These are phyloP conservation scores for Phlebiopsis gigantea DNA, from an alignment of 768 basidiomycete genomes.

Conservation along the genomic window DNA sequence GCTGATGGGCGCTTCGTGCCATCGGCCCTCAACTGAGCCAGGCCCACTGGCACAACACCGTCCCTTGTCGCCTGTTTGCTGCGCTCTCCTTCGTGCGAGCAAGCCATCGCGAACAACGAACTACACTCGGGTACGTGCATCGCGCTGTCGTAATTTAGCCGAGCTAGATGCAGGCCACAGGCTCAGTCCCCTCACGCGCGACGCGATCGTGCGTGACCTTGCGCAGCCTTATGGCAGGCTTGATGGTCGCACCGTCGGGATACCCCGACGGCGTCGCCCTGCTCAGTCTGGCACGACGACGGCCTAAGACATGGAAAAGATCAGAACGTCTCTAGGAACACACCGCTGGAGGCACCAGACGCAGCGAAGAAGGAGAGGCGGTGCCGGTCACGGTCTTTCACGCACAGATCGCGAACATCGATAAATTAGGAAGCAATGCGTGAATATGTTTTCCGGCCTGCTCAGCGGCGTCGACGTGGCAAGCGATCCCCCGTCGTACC, in stretches of 20 bases:
- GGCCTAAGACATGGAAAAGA: background rate
- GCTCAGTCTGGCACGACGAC: background rate
- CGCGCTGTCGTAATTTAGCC: no score
- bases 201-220: background rate
- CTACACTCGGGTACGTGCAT: no score
- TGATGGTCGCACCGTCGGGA: background rate
- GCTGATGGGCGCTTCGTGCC: background rate
- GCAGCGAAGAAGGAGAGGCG: background rate
- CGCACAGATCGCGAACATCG: background rate
- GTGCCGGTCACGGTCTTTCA: background rate
- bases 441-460: background rate
- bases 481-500: background rate
- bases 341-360: background rate
- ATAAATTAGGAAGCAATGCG: background rate
- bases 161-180: no score
- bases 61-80: background rate
- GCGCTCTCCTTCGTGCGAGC: background rate
- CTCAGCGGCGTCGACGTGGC: slow-evolving; percentile 2
- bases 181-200: background rate
- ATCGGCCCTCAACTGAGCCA: background rate
- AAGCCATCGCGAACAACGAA: background rate
- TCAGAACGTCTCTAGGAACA: background rate
- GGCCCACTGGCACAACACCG: no score
- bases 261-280: background rate
- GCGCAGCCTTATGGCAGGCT: background rate